These are phyloP conservation scores for Apiosordaria backusii DNA, from an alignment of 495 filamentous ascomycete genomes.

Conservation along the genomic window DNA sequence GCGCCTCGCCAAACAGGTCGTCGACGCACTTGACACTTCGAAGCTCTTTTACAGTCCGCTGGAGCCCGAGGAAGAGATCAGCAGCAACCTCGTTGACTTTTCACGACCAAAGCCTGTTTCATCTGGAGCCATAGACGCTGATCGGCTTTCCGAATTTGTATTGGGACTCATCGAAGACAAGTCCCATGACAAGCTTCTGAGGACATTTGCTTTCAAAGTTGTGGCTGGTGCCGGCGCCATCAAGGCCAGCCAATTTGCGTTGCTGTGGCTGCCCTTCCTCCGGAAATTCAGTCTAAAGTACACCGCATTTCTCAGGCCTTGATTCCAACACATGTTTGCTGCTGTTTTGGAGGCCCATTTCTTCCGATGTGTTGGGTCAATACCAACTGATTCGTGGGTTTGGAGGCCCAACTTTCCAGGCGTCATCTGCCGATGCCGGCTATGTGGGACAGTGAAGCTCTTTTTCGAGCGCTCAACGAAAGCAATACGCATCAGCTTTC, in stretches of 20 bases:
- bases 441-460: constrained; percentile 10
- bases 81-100: not conserved
- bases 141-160: constrained; percentile 13
- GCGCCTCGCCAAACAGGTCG: not conserved
- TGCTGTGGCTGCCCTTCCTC: constrained; percentile 25
- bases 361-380: constrained; percentile 6
- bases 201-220: constrained; percentile 16
- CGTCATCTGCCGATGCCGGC: constrained; percentile 5
- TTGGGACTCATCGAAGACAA: constrained; percentile 9
- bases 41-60: constrained; percentile 7
- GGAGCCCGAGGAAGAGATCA: not conserved
- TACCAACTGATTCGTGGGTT: not conserved
- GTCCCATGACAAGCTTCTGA: constrained; percentile 6
- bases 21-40: constrained; percentile 11
- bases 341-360: constrained; percentile 17
- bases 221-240: constrained; percentile 13
- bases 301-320: constrained; percentile 8
- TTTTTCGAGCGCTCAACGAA: not conserved
- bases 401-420: not conserved
- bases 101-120: not conserved
- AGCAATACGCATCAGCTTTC: not conserved
- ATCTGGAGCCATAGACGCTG: not conserved
- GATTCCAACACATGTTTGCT: constrained; percentile 19
- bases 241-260: constrained; percentile 3
- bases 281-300: constrained; percentile 3